phyloP scores from a whole-genome alignment of 164 flowering plant genomes.

The Macadamia tetraphylla region DNA sequence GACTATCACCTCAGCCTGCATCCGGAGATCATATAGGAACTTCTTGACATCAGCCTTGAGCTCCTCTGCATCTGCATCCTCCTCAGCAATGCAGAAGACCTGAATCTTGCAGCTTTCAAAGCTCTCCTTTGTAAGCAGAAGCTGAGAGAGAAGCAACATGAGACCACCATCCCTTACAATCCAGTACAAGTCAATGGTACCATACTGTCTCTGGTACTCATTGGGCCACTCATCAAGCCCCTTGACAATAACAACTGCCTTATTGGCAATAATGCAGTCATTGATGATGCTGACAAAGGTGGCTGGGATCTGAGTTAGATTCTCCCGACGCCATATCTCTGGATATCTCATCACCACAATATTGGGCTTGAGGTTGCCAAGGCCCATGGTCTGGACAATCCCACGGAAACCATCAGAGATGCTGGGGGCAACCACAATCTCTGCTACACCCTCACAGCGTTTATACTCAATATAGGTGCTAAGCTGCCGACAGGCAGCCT shows the following conservation, averaged over 20 bases:
- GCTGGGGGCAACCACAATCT: constrained; percentile 93
- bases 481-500: constrained; percentile 72
- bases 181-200: constrained; percentile 96
- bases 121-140: constrained; percentile 86
- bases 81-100: constrained; percentile 98
- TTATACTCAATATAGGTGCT: constrained; percentile 87
- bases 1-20: constrained; percentile 98
- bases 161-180: constrained; percentile 98
- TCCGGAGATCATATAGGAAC: constrained; percentile 92
- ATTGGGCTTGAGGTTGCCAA: constrained; percentile 97
- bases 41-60: constrained; percentile 90
- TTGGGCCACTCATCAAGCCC: constrained; percentile 99
- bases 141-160: constrained; percentile 97
- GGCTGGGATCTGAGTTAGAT: constrained; percentile 79
- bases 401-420: constrained; percentile 96
- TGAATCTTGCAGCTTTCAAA: constrained; percentile 98
- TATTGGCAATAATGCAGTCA: constrained; percentile 95
- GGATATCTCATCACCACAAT: constrained; percentile 98
- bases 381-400: constrained; percentile 97
- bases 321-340: constrained; percentile 97
- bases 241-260: constrained; percentile 97
- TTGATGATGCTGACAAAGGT: constrained; percentile 92
- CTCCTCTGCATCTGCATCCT: constrained; percentile 83
- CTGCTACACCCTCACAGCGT: constrained; percentile 97
- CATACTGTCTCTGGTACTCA: constrained; percentile 88